phyloP scores from a whole-genome alignment of 2,329 filamentous ascomycete genomes.

The Penicillium carneum region DNA sequence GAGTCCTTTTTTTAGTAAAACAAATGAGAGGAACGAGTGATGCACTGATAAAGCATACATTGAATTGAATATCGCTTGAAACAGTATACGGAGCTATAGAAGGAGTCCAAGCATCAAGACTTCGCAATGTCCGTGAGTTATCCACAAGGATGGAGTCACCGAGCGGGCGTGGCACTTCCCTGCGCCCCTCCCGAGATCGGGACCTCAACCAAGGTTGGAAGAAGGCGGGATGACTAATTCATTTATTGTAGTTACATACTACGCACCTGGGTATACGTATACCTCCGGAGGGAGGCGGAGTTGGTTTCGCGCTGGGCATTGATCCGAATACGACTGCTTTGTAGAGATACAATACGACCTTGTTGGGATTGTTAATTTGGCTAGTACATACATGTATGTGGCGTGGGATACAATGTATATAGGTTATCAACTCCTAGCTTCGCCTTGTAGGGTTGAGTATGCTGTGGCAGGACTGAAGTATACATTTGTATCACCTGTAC shows the following conservation, averaged over 20 bases:
- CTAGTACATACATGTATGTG: neutral
- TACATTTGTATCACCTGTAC: neutral
- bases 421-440: neutral
- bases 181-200: no score
- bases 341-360: neutral
- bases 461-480: neutral
- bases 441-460: constrained; percentile 11
- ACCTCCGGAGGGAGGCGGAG: neutral
- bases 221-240: no score
- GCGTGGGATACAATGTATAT: neutral
- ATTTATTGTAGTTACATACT: no score
- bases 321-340: neutral
- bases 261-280: constrained; percentile 7
- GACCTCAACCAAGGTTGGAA: no score
- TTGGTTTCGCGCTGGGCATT: neutral
- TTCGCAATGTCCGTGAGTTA: neutral
- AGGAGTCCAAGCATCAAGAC: neutral
- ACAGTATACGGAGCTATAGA: neutral
- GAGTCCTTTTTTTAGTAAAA: constrained; percentile 13
- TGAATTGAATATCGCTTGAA: neutral
- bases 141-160: neutral
- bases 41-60: neutral
- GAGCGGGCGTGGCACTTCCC: neutral
- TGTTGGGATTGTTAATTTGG: neutral
- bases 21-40: neutral